A percentile compares a stretch with the other conserved stretches of the same genome.
Evolutionary conservation across 176 grass and related monocot genomes (phyloP).

Genomic region (Luzula sylvatica): DNA sequence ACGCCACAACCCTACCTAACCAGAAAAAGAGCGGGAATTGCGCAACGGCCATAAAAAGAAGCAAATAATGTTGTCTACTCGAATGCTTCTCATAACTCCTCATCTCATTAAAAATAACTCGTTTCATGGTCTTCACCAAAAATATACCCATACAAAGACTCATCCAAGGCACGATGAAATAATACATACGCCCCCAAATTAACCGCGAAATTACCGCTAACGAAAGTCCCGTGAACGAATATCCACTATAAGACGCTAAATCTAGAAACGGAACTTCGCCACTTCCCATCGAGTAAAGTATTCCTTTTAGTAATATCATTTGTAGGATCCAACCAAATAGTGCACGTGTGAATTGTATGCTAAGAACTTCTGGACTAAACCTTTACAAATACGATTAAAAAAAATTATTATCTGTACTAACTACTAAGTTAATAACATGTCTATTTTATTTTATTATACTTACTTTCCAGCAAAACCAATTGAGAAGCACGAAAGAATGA

Average conservation of each 20-base stretch:
- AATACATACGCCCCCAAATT: slow-evolving; percentile 54
- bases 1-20: slow-evolving; percentile 60
- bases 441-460: too few species aligned
- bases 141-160: slow-evolving; percentile 84
- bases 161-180: slow-evolving; percentile 65
- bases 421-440: too few species aligned
- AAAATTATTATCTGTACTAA: too few species aligned
- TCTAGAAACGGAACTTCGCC: slow-evolving; percentile 75
- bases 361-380: slow-evolving; percentile 82
- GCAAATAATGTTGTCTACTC: slow-evolving; percentile 57
- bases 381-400: too few species aligned
- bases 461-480: slow-evolving; percentile 77
- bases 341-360: slow-evolving; percentile 62
- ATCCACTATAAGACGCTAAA: slow-evolving; percentile 66
- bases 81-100: slow-evolving; percentile 62
- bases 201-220: slow-evolving; percentile 38
- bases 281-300: slow-evolving; percentile 60
- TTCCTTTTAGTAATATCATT: slow-evolving; percentile 47
- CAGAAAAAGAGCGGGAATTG: slow-evolving; percentile 83
- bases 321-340: slow-evolving; percentile 66
- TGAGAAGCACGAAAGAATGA: slow-evolving; percentile 65
- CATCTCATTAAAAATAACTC: slow-evolving; percentile 56
- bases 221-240: slow-evolving; percentile 50
- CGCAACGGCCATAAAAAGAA: slow-evolving; percentile 63
- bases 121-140: slow-evolving; percentile 75